Base-by-base conservation (phyloP, 75 land plant species). In the Azolla pinnata region DNA sequence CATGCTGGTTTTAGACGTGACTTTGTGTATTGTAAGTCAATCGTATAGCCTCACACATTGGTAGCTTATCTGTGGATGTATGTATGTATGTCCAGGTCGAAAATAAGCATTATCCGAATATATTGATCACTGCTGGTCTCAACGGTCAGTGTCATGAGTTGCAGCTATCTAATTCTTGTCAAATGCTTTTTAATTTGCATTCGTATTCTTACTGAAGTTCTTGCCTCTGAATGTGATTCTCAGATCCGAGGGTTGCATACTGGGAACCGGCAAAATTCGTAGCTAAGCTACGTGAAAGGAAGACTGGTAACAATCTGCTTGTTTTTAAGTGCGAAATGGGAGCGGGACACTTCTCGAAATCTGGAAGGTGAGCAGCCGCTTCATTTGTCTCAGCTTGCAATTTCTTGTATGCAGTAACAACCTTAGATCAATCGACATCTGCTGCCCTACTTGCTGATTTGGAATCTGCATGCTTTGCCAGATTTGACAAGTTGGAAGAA, bases 341-440 rank as follows among this genome's bases (percentile, higher is more conserved):
- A 60, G 99, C 99, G 23, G 99, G 99, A 2, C 99, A 95, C 64
- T 95, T 69, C 65, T 95, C 99, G 33, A 95, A 89, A 62, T 95
- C 99, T 4, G 99, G 99, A 72, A 90, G 99, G 99, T 95, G 72
- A 67, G 60, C 21, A n/a, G n/a, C n/a, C n/a, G n/a, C n/a, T n/a
- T n/a, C n/a, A n/a, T n/a, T n/a, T n/a, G n/a, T n/a, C n/a, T n/a
- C n/a, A n/a, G n/a, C n/a, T n/a, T n/a, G n/a, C n/a, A n/a, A n/a
- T n/a, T n/a, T n/a, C n/a, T n/a, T n/a, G n/a, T n/a, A n/a, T n/a
- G n/a, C n/a, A n/a, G n/a, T n/a, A n/a, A n/a, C n/a, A n/a, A n/a
- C n/a, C n/a, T n/a, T n/a, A n/a, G n/a, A n/a, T n/a, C n/a, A n/a
- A n/a, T n/a, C n/a, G n/a, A n/a, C n/a, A n/a, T n/a, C n/a, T n/a